Evolutionary conservation across 768 basidiomycete species (phyloP).

Genomic region (Lactarius hatsudake): DNA sequence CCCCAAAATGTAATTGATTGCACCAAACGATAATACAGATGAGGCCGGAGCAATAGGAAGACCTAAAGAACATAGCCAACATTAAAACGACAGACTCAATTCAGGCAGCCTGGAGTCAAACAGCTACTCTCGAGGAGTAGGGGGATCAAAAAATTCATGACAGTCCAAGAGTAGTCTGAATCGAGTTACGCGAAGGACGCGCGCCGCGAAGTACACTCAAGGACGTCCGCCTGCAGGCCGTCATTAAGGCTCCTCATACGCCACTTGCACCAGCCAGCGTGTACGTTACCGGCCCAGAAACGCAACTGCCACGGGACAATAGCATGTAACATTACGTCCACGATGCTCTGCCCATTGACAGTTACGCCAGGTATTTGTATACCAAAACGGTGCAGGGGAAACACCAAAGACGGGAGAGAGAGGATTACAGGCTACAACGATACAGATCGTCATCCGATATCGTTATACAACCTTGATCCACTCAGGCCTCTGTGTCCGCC

Average conservation of each 20-base stretch:
- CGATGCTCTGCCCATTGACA: neutral
- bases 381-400: neutral
- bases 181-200: slow-evolving; percentile 32
- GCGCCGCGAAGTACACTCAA: slow-evolving; percentile 36
- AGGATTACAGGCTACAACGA: neutral
- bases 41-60: neutral
- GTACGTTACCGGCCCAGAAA: neutral
- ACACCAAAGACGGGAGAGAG: neutral
- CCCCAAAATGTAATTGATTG: neutral
- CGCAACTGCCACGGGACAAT: neutral
- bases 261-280: neutral
- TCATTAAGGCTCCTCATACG: slow-evolving; percentile 17
- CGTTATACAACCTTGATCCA: neutral
- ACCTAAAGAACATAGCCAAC: neutral
- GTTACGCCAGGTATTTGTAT: neutral
- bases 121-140: slow-evolving; percentile 11
- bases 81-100: neutral
- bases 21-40: neutral
- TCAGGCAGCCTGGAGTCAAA: neutral
- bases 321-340: neutral
- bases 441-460: neutral
- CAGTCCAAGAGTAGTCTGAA: slow-evolving; percentile 38
- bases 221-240: slow-evolving; percentile 13
- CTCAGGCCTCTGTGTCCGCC: neutral
- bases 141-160: slow-evolving; percentile 24